Percentiles rank a stretch among this genome's conserved stretches.
These are phyloP conservation scores for Aspergillus hiratsukae DNA, from an alignment of 2,329 filamentous ascomycete genomes.

Conservation along the genomic window DNA sequence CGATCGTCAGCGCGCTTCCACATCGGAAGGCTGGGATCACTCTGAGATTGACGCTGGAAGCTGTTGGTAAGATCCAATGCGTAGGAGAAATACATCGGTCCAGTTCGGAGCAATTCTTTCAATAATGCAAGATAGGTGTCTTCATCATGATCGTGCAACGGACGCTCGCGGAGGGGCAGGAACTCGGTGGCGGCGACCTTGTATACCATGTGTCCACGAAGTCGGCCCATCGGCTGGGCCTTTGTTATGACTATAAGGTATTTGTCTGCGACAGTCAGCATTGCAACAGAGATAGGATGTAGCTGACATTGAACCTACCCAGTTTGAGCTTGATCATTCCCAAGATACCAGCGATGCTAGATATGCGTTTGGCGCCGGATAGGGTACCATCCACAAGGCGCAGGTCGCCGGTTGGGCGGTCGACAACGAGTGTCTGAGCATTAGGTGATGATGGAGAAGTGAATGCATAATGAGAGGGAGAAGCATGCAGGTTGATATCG, in stretches of 20 bases:
- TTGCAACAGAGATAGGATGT: background rate
- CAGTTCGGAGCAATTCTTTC: constrained; percentile 73
- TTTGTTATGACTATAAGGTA: constrained; percentile 97
- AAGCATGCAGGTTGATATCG: constrained; percentile 95
- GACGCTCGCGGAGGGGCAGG: constrained; percentile 85
- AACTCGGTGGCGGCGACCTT: constrained; percentile 88
- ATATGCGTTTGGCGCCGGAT: constrained; percentile 74
- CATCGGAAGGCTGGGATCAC: constrained; percentile 66
- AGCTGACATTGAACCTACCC: constrained; percentile 52
- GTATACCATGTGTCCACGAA: constrained; percentile 96
- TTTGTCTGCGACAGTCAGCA: constrained; percentile 59
- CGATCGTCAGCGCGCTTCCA: constrained; percentile 94
- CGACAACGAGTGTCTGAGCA: constrained; percentile 80
- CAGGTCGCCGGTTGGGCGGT: constrained; percentile 87
- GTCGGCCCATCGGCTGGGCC: constrained; percentile 79
- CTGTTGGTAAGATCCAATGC: constrained; percentile 94
- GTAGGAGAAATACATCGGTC: constrained; percentile 97
- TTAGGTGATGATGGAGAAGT: constrained; percentile 90
- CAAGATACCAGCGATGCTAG: constrained; percentile 90
- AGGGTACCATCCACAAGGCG: constrained; percentile 76
- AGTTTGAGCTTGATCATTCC: constrained; percentile 90
- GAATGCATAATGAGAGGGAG: constrained; percentile 90
- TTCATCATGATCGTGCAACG: constrained; percentile 88
- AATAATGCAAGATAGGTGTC: constrained; percentile 83
- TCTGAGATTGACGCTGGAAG: constrained; percentile 86